Conservation (phyloP, 495 filamentous ascomycete genomes). For the Neurospora sp. region DNA sequence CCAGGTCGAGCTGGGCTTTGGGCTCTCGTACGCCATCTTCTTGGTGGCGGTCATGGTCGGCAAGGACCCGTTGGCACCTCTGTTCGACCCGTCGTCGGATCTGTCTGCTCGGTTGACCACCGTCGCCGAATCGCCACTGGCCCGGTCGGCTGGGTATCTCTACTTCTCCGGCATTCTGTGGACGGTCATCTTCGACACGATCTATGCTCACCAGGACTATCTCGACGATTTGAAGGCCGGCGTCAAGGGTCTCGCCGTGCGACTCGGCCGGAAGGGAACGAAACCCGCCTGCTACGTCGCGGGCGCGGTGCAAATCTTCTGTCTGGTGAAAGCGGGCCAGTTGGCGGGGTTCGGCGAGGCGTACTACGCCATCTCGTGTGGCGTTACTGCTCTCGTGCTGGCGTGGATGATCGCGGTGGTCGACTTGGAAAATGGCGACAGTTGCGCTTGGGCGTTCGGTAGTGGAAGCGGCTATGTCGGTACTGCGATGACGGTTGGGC, state of each 20-base stretch:
- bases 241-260: constrained; percentile 16
- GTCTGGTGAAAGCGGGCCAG: background rate
- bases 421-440: constrained; percentile 1
- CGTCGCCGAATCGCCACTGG: background rate
- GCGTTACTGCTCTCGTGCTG: constrained; percentile 1
- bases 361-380: constrained; percentile 1
- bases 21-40: constrained; percentile 9
- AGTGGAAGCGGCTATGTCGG: background rate
- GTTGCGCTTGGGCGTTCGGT: background rate
- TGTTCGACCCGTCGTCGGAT: constrained; percentile 2
- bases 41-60: constrained; percentile 5
- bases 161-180: constrained; percentile 9
- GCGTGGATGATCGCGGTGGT: background rate
- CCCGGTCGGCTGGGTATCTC: constrained; percentile 1
- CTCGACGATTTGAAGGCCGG: constrained; percentile 18
- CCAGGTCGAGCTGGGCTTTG: constrained; percentile 10
- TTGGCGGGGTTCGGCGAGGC: background rate
- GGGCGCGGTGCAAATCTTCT: background rate
- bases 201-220: constrained; percentile 25
- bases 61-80: constrained; percentile 3
- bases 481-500: constrained; percentile 1
- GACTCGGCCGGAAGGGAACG: background rate
- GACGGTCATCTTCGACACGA: constrained; percentile 22
- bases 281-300: constrained; percentile 1
- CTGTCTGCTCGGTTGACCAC: constrained; percentile 1